phyloP scores from a whole-genome alignment of 2,329 filamentous ascomycete species.

The Albifimbria verrucaria region DNA sequence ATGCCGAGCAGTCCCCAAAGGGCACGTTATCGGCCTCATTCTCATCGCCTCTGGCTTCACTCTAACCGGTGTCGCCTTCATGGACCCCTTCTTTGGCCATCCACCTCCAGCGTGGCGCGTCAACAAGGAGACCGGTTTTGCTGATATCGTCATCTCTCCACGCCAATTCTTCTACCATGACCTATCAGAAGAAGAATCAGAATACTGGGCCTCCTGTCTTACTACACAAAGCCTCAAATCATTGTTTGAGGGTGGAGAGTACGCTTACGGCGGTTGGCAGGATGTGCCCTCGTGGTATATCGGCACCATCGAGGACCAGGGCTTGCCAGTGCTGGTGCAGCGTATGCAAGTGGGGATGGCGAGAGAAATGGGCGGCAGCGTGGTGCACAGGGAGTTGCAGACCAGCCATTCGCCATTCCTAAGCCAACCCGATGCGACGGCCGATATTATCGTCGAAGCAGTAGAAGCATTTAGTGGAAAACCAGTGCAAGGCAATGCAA shows the following conservation, averaged over 20 bases:
- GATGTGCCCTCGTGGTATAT: constrained; percentile 47
- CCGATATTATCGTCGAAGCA: constrained; percentile 28
- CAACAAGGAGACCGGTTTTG: constrained; percentile 37
- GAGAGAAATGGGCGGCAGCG: constrained; percentile 29
- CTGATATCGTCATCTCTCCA: constrained; percentile 33
- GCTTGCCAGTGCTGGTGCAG: constrained; percentile 36
- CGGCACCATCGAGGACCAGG: constrained; percentile 37
- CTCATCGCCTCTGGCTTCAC: constrained; percentile 43
- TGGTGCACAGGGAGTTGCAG: constrained; percentile 36
- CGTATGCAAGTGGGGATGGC: constrained; percentile 33
- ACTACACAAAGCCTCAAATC: constrained; percentile 37
- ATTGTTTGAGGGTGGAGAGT: constrained; percentile 41
- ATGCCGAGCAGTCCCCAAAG: not conserved
- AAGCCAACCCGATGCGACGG: constrained; percentile 39
- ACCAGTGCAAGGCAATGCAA: not conserved
- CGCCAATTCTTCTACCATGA: constrained; percentile 49
- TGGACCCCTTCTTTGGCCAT: constrained; percentile 36
- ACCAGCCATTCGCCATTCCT: constrained; percentile 49
- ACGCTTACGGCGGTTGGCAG: constrained; percentile 42
- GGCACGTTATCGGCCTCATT: constrained; percentile 40
- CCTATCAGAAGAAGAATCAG: constrained; percentile 37
- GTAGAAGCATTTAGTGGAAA: constrained; percentile 10
- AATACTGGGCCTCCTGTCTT: constrained; percentile 39
- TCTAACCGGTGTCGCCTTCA: constrained; percentile 32
- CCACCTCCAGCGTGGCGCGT: constrained; percentile 39